Percentiles rank a stretch among this genome's conserved stretches.
These are phyloP conservation scores for Acanthamoeba lugdunensis DNA, from an alignment of 208 protist species.

Conservation along the genomic window DNA sequence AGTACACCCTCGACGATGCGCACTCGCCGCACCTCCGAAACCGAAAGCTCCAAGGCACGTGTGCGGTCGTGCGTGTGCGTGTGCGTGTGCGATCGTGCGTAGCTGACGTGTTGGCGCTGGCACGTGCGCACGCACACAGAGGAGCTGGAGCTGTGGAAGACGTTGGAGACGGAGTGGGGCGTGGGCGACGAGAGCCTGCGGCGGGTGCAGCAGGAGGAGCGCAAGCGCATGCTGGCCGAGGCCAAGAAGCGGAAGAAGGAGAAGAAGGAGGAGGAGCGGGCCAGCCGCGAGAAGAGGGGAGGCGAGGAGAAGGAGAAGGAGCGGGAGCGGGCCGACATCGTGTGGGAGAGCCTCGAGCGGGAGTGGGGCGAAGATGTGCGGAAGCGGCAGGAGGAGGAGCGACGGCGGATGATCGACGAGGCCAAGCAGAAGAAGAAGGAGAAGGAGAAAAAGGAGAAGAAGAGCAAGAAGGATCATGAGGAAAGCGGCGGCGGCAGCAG, in stretches of 20 bases:
- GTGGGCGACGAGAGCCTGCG: conserved; percentile 18
- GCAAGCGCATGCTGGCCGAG: conserved; percentile 37
- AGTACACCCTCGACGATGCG: conserved; percentile 19
- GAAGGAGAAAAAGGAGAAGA: conserved; percentile 31
- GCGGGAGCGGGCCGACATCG: neutral
- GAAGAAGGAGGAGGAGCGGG: neutral
- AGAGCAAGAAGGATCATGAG: neutral
- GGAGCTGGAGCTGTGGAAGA: conserved; percentile 14
- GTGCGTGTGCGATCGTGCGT: neutral
- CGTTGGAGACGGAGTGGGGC: conserved; percentile 30
- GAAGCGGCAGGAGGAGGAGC: conserved; percentile 48
- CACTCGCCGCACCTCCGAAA: neutral
- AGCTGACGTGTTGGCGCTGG: neutral
- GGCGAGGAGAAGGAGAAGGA: conserved; percentile 17
- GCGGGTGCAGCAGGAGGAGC: conserved; percentile 24
- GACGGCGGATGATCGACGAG: neutral
- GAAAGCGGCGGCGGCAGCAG: too few species aligned
- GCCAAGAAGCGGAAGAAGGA: conserved; percentile 39
- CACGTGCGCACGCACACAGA: neutral
- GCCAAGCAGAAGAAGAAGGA: neutral
- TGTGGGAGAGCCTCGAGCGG: conserved; percentile 30
- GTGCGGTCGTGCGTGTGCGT: neutral
- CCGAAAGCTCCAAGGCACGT: neutral
- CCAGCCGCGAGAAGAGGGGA: neutral
- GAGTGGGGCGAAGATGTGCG: conserved; percentile 51